phyloP scores from a whole-genome alignment of 129 eudicot genomes.

The Tagetes patula region DNA sequence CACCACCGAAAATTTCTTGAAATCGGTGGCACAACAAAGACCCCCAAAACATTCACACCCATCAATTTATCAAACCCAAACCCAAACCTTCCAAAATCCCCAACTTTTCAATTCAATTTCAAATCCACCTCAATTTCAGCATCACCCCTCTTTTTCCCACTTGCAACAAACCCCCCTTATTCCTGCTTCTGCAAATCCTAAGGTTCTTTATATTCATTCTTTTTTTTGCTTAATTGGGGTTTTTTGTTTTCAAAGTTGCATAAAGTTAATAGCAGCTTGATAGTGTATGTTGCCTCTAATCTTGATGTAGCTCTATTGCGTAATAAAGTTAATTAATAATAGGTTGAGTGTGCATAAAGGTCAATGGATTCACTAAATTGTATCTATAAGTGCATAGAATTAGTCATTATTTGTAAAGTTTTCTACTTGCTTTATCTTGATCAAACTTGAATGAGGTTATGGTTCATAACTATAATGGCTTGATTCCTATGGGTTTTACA shows the following conservation, averaged over 20 bases:
- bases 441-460: not conserved
- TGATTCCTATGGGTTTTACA: not conserved
- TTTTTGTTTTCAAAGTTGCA: too few species aligned
- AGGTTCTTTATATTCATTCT: slow-evolving; percentile 27
- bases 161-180: slow-evolving; percentile 36
- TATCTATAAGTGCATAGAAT: not conserved
- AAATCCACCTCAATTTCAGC: too few species aligned
- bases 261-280: not conserved
- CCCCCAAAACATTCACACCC: slow-evolving; percentile 27
- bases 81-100: slow-evolving; percentile 20
- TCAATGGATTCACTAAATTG: not conserved
- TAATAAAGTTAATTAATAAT: too few species aligned
- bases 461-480: not conserved
- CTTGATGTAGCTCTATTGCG: not conserved
- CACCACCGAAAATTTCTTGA: slow-evolving; percentile 29
- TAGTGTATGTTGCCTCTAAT: not conserved
- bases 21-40: slow-evolving; percentile 20
- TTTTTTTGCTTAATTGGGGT: not conserved
- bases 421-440: slow-evolving; percentile 13
- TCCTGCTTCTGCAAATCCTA: slow-evolving; percentile 32
- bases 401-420: not conserved
- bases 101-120: slow-evolving; percentile 32
- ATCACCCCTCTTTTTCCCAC: not conserved
- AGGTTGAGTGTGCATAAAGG: not conserved
- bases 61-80: slow-evolving; percentile 30